Base-by-base conservation (phyloP, 2,329 filamentous ascomycete species). In the Aspergillus sp. region DNA sequence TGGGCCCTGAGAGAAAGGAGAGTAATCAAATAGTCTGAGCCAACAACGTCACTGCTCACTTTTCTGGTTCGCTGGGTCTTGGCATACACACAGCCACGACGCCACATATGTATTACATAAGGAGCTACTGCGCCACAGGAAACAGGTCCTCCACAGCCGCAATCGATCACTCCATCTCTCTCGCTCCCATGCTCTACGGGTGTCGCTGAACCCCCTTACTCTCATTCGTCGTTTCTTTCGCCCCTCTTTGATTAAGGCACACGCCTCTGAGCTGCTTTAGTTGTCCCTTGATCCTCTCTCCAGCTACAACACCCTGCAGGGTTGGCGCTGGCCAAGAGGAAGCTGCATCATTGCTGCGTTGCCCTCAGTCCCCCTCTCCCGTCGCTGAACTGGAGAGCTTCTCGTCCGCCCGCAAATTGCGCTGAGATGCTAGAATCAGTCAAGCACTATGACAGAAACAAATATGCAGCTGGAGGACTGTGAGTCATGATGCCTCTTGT, bases 381-480 rank as follows among this genome's bases (percentile, higher is more conserved):
- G 33, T 43, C 35, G 26, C 44, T 37, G 42, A 37, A 36, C 35
- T 37, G 32, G 39, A 44, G 41, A 48, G 43, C 42, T 43, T 44
- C 31, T 51, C 37, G 35, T 39, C 44, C 35, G 39, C 33, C 35
- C 32, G 26, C 26, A 39, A 34, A 40, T 26, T 31, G 44, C 48
- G 45, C 52, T 61, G 76, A 77, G 65, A 82, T 82, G 78, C 72
- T 68, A 60, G 62, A 62, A 60, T 65, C 67, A 62, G 61, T 63
- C 58, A 64, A 59, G 58, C 72, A 77, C 57, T 55, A 89, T 89
- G 82, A 69, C 75, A 66, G 71, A 75, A 68, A 67, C 69, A 69
- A 84, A 81, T 62, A 86, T 91, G 82, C 78, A 78, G 64, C 71
- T 94, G 69, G 82, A 86, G 75, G 86, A 94, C 63, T 93, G 86